Conservation (phyloP, 2,329 filamentous ascomycete genomes). For the Verticillium dahliae region DNA sequence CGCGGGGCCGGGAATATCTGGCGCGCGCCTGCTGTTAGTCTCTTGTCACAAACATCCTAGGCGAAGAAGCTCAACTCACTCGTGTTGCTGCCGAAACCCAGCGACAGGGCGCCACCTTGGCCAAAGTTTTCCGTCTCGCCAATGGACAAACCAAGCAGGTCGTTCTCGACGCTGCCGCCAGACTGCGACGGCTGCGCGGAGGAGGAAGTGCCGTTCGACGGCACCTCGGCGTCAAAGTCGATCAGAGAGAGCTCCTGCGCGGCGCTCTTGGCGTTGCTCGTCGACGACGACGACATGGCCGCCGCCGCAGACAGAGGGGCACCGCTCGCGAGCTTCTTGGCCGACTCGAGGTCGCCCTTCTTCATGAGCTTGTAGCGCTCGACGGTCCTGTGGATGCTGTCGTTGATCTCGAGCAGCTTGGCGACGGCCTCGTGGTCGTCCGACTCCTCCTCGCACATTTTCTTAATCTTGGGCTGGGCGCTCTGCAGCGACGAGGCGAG, state of each 20-base stretch:
- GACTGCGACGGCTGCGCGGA: constrained; percentile 35
- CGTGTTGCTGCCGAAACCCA: constrained; percentile 68
- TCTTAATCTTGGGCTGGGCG: constrained; percentile 65
- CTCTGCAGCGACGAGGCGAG: constrained; percentile 82
- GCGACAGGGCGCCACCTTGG: constrained; percentile 72
- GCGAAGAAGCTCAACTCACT: constrained; percentile 39
- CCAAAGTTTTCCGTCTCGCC: constrained; percentile 60
- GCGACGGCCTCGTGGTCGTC: constrained; percentile 87
- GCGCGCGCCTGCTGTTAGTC: constrained; percentile 16
- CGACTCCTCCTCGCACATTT: constrained; percentile 41
- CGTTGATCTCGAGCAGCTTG: constrained; percentile 94
- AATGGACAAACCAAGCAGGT: constrained; percentile 83
- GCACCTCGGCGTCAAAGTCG: constrained; percentile 70
- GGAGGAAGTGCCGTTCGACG: constrained; percentile 36
- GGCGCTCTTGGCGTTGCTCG: constrained; percentile 51
- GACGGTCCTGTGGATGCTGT: constrained; percentile 95
- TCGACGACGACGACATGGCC: constrained; percentile 4
- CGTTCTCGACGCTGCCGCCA: constrained; percentile 69
- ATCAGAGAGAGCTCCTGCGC: constrained; percentile 82
- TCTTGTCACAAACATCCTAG: neutral
- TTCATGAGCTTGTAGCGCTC: constrained; percentile 94
- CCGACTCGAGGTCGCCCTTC: constrained; percentile 83
- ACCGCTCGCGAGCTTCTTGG: constrained; percentile 76
- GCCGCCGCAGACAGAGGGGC: constrained; percentile 37
- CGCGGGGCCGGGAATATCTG: constrained; percentile 59